Evolutionary conservation across 768 basidiomycete genomes (phyloP).

Genomic region (Imleria badia): DNA sequence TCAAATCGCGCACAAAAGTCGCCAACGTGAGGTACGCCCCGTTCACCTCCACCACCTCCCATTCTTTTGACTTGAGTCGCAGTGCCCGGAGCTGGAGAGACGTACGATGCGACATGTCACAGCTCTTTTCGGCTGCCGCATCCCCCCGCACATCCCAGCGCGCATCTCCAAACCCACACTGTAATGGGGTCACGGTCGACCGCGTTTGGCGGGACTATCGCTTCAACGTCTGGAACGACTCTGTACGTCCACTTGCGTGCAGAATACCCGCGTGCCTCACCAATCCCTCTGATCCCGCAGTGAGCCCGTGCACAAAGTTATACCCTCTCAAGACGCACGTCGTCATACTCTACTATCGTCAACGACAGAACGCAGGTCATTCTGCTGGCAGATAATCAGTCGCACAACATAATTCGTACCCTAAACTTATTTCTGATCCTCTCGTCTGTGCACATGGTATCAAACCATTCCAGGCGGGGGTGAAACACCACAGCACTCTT

Average conservation of each 20-base stretch:
- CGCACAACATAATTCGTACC: conserved; percentile 32
- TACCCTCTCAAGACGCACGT: conserved; percentile 24
- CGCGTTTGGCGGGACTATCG: conserved; percentile 67
- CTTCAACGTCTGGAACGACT: conserved; percentile 61
- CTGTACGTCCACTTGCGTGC: conserved; percentile 25
- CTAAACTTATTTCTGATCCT: conserved; percentile 27
- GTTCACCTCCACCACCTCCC: neutral
- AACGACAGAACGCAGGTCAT: conserved; percentile 27
- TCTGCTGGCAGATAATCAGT: conserved; percentile 30
- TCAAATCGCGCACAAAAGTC: conserved; percentile 64
- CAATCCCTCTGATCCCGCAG: conserved; percentile 13
- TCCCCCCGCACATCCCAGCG: conserved; percentile 33
- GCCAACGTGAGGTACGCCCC: conserved; percentile 64
- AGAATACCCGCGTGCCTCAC: neutral
- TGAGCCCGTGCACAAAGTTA: conserved; percentile 19
- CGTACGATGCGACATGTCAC: conserved; percentile 59
- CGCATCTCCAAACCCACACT: conserved; percentile 36
- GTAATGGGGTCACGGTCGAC: conserved; percentile 61
- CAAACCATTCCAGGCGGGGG: conserved; percentile 9
- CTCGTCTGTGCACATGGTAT: conserved; percentile 10
- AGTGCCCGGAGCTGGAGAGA: conserved; percentile 71
- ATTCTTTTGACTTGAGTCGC: conserved; percentile 3
- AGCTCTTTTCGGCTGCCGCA: conserved; percentile 47
- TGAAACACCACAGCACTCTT: conserved; percentile 23
- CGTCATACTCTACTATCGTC: conserved; percentile 31